Conservation (phyloP, 768 basidiomycete species). For the Lentinus tigrinus region DNA sequence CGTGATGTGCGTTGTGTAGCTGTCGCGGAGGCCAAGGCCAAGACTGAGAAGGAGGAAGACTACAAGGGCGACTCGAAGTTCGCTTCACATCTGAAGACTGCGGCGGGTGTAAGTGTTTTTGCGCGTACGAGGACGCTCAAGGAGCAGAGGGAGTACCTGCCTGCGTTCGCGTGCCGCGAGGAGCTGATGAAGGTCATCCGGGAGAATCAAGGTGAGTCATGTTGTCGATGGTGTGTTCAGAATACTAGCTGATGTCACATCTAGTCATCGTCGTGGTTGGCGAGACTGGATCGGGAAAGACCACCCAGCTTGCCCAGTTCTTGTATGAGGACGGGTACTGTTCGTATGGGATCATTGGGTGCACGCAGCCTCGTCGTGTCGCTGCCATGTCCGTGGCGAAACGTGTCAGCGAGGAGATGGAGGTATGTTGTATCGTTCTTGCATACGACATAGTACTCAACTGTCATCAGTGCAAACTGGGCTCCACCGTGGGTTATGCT, state of each 20-base stretch:
- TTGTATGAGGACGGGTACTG: constrained; percentile 98
- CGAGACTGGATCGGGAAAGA: constrained; percentile 99
- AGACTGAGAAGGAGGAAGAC: constrained; percentile 55
- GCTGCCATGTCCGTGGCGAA: constrained; percentile 99
- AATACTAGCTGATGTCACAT: background rate
- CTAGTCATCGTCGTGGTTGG: constrained; percentile 92
- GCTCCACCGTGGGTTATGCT: constrained; percentile 89
- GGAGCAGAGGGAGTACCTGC: constrained; percentile 94
- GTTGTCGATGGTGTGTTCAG: background rate
- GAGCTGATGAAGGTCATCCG: constrained; percentile 84
- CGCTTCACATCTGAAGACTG: constrained; percentile 86
- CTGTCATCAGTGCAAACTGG: constrained; percentile 72
- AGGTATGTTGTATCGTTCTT: constrained; percentile 51
- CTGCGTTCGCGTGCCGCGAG: constrained; percentile 96
- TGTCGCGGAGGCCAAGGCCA: constrained; percentile 46
- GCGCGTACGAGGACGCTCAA: constrained; percentile 81
- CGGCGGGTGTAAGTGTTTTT: constrained; percentile 77
- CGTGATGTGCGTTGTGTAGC: constrained; percentile 34
- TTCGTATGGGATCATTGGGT: constrained; percentile 85
- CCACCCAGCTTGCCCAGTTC: constrained; percentile 94
- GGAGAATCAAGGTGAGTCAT: constrained; percentile 84
- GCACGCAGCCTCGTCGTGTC: constrained; percentile 97
- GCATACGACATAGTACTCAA: constrained; percentile 4
- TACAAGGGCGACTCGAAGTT: constrained; percentile 97
- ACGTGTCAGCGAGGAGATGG: constrained; percentile 99